phyloP scores from a whole-genome alignment of 192 early-diverging fungal genomes.

The Coemansia sp. region DNA sequence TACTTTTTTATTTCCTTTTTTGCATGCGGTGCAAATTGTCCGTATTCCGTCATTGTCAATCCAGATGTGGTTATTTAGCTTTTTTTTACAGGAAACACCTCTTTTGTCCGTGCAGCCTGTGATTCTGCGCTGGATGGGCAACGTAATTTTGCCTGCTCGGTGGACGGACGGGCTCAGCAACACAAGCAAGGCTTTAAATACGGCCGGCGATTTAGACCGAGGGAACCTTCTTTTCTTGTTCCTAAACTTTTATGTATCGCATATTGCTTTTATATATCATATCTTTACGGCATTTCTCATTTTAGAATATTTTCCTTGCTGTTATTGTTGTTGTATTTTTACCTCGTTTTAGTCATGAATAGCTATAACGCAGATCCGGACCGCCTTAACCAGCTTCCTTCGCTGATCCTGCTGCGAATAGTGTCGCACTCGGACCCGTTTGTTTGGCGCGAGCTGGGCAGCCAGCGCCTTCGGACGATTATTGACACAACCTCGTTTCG shows the following conservation, averaged over 20 bases:
- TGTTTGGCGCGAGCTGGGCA: conserved; percentile 12
- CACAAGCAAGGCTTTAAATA: too few species aligned
- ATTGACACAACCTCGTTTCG: conserved; percentile 33
- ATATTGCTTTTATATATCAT: too few species aligned
- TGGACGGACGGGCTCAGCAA: too few species aligned
- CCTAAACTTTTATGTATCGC: too few species aligned
- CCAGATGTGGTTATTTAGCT: too few species aligned
- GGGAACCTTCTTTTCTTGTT: too few species aligned
- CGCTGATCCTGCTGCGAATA: conserved; percentile 22
- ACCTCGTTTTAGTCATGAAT: not conserved
- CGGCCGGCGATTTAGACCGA: too few species aligned
- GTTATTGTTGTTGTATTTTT: too few species aligned
- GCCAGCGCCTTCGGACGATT: conserved; percentile 6
- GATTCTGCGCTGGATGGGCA: too few species aligned
- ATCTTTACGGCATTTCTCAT: too few species aligned
- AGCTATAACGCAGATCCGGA: not conserved
- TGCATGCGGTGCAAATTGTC: not conserved
- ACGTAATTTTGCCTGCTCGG: too few species aligned
- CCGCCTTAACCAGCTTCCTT: conserved; percentile 8
- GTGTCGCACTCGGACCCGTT: conserved; percentile 28
- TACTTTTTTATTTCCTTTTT: not conserved
- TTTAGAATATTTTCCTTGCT: too few species aligned
- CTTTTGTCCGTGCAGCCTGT: not conserved
- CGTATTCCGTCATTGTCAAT: not conserved
- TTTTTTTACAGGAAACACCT: not conserved